A percentile compares a stretch with the other conserved stretches of the same genome.
phyloP scores from a whole-genome alignment of 768 basidiomycete genomes.

The Amanita molliuscula region DNA sequence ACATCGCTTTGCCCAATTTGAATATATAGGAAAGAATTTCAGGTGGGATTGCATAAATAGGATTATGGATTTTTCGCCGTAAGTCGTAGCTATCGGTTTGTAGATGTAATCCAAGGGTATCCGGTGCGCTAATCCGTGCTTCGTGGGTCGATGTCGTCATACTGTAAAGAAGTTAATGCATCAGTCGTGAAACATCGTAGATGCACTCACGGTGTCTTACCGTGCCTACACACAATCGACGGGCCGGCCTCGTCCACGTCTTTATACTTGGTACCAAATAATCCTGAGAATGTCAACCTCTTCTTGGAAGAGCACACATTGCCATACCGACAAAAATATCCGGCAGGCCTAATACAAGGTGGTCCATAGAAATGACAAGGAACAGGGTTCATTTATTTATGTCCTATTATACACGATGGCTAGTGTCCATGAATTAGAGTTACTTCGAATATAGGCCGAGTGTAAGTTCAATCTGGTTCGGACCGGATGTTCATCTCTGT shows the following conservation, averaged over 20 bases:
- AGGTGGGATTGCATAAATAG: conserved; percentile 17
- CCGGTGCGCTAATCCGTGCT: not conserved
- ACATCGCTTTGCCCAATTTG: conserved; percentile 16
- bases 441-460: conserved; percentile 26
- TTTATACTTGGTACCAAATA: not conserved
- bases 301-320: not conserved
- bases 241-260: not conserved
- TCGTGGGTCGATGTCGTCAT: no score
- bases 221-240: no score
- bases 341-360: not conserved
- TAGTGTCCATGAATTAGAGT: conserved; percentile 1
- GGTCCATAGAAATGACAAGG: not conserved
- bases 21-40: conserved; percentile 26
- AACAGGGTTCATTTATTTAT: conserved; percentile 6
- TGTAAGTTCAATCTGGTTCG: conserved; percentile 32
- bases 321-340: not conserved
- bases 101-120: not conserved
- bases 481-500: not conserved
- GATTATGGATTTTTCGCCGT: not conserved
- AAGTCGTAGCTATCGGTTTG: not conserved
- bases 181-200: not conserved
- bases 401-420: conserved; percentile 1
- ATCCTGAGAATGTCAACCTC: not conserved
- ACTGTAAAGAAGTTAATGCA: not conserved
- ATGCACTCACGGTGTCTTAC: not conserved